Evolutionary conservation across 768 basidiomycete genomes (phyloP).

Genomic region (Leccinum incarnatum): DNA sequence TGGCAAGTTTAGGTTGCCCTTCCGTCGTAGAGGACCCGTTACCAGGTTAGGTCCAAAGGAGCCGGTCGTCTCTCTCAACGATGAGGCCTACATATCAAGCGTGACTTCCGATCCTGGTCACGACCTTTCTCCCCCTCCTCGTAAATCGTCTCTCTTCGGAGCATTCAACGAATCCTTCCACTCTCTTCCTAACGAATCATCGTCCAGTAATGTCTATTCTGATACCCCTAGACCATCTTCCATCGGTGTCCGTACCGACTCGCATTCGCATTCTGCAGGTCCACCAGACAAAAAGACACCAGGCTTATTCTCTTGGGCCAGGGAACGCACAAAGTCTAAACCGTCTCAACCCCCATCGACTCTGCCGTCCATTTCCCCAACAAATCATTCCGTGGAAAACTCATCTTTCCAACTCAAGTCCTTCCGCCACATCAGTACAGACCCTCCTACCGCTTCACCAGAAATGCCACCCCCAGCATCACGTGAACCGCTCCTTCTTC

Average conservation of each 20-base stretch:
- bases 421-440: conserved; percentile 63
- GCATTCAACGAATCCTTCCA: conserved; percentile 54
- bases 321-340: conserved; percentile 38
- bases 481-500: conserved; percentile 30
- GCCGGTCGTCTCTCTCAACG: conserved; percentile 19
- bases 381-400: conserved; percentile 20
- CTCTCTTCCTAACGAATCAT: conserved; percentile 52
- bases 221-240: conserved; percentile 24
- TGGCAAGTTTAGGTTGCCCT: conserved; percentile 45
- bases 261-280: conserved; percentile 16
- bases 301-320: conserved; percentile 35
- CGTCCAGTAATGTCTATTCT: conserved; percentile 18
- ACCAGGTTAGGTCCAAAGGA: conserved; percentile 14
- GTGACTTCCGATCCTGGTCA: conserved; percentile 45
- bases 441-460: conserved; percentile 33
- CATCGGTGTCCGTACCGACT: conserved; percentile 8
- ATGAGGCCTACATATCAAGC: conserved; percentile 34
- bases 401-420: conserved; percentile 66
- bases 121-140: conserved; percentile 54
- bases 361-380: conserved; percentile 29
- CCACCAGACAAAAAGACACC: conserved; percentile 33
- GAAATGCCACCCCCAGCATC: conserved; percentile 28
- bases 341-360: conserved; percentile 31
- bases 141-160: conserved; percentile 62
- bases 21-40: conserved; percentile 35